phyloP scores from a whole-genome alignment of 768 basidiomycete species.

The Boletus coccyginus region DNA sequence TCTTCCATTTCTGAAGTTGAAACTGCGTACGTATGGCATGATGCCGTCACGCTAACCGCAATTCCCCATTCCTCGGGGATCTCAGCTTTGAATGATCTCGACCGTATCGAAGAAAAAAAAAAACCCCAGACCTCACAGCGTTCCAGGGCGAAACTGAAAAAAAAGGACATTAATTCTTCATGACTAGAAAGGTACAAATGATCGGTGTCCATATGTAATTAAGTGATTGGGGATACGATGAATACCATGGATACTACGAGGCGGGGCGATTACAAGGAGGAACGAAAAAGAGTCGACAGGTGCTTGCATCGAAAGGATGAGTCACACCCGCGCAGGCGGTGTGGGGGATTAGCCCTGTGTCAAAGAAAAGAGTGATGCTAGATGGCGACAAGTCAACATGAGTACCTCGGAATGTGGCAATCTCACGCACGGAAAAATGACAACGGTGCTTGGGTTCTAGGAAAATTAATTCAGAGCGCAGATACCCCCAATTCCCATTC shows the following conservation, averaged over 20 bases:
- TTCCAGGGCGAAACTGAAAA: not conserved
- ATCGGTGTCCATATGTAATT: not conserved
- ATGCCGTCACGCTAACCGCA: not conserved
- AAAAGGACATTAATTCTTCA: not conserved
- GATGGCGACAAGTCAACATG: not conserved
- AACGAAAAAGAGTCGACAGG: not conserved
- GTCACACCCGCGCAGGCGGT: not conserved
- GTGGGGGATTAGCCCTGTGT: not conserved
- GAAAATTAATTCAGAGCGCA: slow-evolving; percentile 22
- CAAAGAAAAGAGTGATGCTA: not conserved
- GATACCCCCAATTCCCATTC: slow-evolving; percentile 59
- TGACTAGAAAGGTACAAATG: slow-evolving; percentile 17
- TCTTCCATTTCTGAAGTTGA: not conserved
- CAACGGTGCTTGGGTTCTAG: not conserved
- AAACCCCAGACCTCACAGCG: not conserved
- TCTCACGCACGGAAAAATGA: slow-evolving; percentile 3
- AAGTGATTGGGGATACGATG: not conserved
- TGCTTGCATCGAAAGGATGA: not conserved
- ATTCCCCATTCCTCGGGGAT: not conserved
- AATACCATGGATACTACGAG: slow-evolving; percentile 18
- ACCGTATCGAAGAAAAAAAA: not conserved
- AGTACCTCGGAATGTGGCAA: not conserved
- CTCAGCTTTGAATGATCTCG: too few relatives aligned
- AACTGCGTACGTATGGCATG: not conserved
- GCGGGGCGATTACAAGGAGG: not conserved